phyloP scores from a whole-genome alignment of 2,329 filamentous ascomycete species.

The Thelonectria blattea region DNA sequence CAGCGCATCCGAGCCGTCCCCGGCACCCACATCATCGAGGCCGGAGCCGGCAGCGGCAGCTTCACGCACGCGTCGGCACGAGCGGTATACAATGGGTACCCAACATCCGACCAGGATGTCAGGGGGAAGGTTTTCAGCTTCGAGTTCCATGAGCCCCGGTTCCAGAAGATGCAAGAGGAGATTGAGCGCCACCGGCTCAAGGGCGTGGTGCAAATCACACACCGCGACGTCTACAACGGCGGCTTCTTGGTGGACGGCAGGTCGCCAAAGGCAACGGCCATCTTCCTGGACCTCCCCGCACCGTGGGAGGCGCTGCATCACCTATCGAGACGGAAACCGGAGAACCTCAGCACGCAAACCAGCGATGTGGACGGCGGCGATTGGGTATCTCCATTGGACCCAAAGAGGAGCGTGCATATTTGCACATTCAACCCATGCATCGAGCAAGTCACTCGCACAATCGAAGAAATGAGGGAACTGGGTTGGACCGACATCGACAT shows the following conservation, averaged over 20 bases:
- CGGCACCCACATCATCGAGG: conserved; percentile 77
- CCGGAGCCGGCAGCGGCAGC: conserved; percentile 81
- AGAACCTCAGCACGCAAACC: conserved; percentile 31
- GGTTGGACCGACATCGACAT: conserved; percentile 94
- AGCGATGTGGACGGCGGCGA: conserved; percentile 32
- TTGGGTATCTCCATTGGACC: conserved; percentile 71
- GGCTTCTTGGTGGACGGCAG: conserved; percentile 70
- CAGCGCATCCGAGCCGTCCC: conserved; percentile 77
- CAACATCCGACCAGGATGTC: conserved; percentile 49
- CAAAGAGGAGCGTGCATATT: conserved; percentile 74
- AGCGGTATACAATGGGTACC: conserved; percentile 77
- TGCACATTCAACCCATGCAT: conserved; percentile 98
- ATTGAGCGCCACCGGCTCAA: conserved; percentile 71
- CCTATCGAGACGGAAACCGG: conserved; percentile 61
- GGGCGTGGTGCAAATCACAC: conserved; percentile 72
- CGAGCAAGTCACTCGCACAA: conserved; percentile 89
- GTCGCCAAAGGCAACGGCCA: conserved; percentile 69
- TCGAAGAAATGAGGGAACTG: conserved; percentile 77
- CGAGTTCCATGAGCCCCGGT: conserved; percentile 79
- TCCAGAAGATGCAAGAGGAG: conserved; percentile 71
- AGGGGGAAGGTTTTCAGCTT: conserved; percentile 80
- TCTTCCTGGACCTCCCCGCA: conserved; percentile 82
- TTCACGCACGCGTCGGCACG: conserved; percentile 82
- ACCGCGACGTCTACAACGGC: conserved; percentile 78
- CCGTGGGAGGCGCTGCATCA: conserved; percentile 82